Conservation (phyloP, 208 protist genomes). For the Crithidia thermophila region DNA sequence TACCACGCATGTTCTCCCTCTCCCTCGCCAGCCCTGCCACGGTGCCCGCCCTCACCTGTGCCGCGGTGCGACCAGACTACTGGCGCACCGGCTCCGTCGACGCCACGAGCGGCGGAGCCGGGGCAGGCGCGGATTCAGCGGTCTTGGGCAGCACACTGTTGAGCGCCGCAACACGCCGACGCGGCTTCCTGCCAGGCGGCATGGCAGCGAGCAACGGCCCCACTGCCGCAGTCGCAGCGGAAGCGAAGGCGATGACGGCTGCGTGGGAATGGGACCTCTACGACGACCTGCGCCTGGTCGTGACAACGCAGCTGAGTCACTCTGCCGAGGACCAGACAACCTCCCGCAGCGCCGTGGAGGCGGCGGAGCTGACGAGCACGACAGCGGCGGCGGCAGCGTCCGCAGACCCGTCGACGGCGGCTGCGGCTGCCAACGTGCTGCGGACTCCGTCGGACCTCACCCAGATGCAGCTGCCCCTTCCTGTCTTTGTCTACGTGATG, state of each 20-base stretch:
- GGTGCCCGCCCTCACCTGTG: not conserved
- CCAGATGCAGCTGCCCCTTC: slow-evolving; percentile 47
- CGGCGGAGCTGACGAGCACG: not conserved
- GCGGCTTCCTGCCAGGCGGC: slow-evolving; percentile 1
- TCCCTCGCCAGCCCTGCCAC: not conserved
- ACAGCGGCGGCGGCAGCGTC: not conserved
- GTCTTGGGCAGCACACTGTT: not conserved
- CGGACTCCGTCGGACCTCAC: slow-evolving; percentile 8
- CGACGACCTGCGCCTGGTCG: slow-evolving; percentile 40
- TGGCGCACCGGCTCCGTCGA: slow-evolving; percentile 6
- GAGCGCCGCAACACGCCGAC: not conserved
- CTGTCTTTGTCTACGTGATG: slow-evolving; percentile 79
- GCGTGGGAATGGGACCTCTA: slow-evolving; percentile 55
- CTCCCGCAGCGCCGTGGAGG: slow-evolving; percentile 17
- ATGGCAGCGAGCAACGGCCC: too few relatives aligned
- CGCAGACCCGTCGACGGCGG: not conserved
- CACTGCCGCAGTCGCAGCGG: not conserved
- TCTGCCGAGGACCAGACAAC: slow-evolving; percentile 10
- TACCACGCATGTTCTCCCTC: not conserved
- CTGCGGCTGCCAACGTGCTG: slow-evolving; percentile 5
- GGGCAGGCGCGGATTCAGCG: not conserved
- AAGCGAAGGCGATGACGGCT: not conserved
- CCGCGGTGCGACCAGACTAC: slow-evolving; percentile 10
- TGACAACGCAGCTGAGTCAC: slow-evolving; percentile 17
- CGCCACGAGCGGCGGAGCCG: not conserved